Evolutionary conservation across 441 rosid species (phyloP), one percentile per base, ranked within the genome.

Genomic region (Eugenia klotzschiana): DNA sequence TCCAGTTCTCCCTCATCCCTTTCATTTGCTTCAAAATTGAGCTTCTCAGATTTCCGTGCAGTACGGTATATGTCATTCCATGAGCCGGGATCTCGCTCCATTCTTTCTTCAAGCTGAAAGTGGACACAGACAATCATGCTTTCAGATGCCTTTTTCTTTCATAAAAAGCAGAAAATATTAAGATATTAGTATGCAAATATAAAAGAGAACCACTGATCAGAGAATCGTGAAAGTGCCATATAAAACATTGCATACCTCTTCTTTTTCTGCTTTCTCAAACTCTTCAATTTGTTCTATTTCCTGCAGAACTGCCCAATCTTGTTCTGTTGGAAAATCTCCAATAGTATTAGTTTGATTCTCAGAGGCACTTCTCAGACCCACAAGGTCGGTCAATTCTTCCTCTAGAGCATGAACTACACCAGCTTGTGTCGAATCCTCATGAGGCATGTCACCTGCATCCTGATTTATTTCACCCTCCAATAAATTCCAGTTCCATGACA

Each of bases 1-100:
- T 96, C 99, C 80, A 97, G 94, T 89, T 97, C 99, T 85, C 99
- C 99, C 89, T 97, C 98, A 86, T 96, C 99, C 88, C 98, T 93
- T 89, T 97, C 99, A 84, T 97, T 94, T 83, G 87, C 90, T 89
- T 96, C 99, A 87, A 95, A 95, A 87, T 88, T 97, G 10, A 97
- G 91, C 88, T 95, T 97, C 87, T 95, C 96, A 69, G 98, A 89
- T 91, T 89, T 97, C 84, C 98, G 93, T 87, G 96, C 96, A 88
- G 89, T 93, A 27, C 94, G 95, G 86, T 97, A 96, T 88, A 97
- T 91, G 80, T 96, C 98, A 86, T 95, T 98, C 99, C 99, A 96
- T 40, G 86, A 90, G 79, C 91, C 98, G 84, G 86, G 90, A 85
- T 85, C 89, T 87, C 86, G 90, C 86, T 92, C 99, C 89, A 85